A percentile compares a stretch with the other conserved stretches of the same genome.
These are phyloP conservation scores for Monosporascus sp. DNA, from an alignment of 2,329 filamentous ascomycete species.

Conservation along the genomic window DNA sequence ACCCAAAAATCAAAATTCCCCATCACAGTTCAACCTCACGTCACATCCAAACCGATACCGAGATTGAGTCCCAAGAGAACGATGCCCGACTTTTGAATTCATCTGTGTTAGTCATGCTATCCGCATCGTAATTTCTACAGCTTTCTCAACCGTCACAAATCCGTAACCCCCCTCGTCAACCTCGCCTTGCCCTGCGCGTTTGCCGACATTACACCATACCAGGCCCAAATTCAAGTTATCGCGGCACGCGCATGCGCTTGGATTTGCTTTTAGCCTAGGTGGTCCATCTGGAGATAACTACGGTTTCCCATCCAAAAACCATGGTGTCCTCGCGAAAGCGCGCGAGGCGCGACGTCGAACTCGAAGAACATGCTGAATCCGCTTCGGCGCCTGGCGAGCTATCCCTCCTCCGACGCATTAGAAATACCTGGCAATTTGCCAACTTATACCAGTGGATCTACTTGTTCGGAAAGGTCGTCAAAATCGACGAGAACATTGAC, in stretches of 20 bases:
- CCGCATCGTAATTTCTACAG: no score
- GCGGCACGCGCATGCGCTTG: neutral
- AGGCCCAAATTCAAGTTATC: neutral
- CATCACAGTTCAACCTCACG: neutral
- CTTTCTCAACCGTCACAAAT: no score
- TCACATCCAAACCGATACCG: neutral
- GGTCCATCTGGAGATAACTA: neutral
- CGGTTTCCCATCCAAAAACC: slow-evolving; percentile 6
- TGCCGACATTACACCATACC: neutral
- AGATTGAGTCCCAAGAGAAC: neutral
- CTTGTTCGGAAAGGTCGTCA: slow-evolving; percentile 82
- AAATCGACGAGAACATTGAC: slow-evolving; percentile 82
- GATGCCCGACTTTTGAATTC: no score
- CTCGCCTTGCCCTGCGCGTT: neutral
- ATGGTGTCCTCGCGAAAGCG: slow-evolving; percentile 47
- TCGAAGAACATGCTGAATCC: slow-evolving; percentile 19
- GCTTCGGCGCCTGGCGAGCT: slow-evolving; percentile 20
- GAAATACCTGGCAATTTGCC: slow-evolving; percentile 94
- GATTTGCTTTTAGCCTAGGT: neutral
- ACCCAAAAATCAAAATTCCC: no score
- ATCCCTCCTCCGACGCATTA: slow-evolving; percentile 58
- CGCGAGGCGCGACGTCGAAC: slow-evolving; percentile 38
- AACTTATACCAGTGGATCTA: slow-evolving; percentile 91
- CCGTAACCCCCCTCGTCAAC: neutral
- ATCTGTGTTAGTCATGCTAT: no score